Conservation (phyloP, 2,329 filamentous ascomycete species). For the Monilinia vaccinii-corymbosi region DNA sequence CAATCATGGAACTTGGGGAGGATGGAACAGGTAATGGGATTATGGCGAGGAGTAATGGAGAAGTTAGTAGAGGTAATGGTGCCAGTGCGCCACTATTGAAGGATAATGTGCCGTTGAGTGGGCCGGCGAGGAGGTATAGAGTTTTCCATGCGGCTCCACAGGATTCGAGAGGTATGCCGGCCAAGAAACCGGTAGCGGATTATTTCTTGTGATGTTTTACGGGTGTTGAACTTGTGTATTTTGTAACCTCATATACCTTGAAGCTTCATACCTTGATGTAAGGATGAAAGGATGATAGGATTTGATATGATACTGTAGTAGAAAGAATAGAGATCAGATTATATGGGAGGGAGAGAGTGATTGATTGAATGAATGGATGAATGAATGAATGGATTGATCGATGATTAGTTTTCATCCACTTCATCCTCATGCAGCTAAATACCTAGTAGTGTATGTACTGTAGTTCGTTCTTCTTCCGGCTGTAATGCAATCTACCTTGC, state of each 20-base stretch:
- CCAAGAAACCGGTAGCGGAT: slow-evolving; percentile 95
- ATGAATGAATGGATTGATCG: background rate
- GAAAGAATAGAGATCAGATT: background rate
- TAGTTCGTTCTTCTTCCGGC: no score
- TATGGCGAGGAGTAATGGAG: slow-evolving; percentile 30
- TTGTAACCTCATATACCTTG: background rate
- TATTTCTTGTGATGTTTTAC: slow-evolving; percentile 64
- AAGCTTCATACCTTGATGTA: background rate
- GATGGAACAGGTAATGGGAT: slow-evolving; percentile 64
- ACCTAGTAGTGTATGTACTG: background rate
- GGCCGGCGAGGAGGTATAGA: slow-evolving; percentile 81
- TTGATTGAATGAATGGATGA: background rate
- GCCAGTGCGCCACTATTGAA: slow-evolving; percentile 38
- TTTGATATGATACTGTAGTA: background rate
- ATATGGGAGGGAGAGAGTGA: background rate
- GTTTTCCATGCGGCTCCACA: slow-evolving; percentile 97
- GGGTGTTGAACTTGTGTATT: background rate
- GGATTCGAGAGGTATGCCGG: slow-evolving; percentile 93
- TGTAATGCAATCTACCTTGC: background rate
- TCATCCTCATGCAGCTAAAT: background rate
- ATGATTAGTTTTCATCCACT: background rate
- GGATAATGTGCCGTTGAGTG: slow-evolving; percentile 46
- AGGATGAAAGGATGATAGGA: background rate
- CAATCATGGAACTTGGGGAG: slow-evolving; percentile 85
- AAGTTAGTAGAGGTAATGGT: slow-evolving; percentile 46